Evolutionary conservation across 106 monocot species (phyloP), one percentile per base, ranked within the genome.

Genomic region (Agapanthus africanus): DNA sequence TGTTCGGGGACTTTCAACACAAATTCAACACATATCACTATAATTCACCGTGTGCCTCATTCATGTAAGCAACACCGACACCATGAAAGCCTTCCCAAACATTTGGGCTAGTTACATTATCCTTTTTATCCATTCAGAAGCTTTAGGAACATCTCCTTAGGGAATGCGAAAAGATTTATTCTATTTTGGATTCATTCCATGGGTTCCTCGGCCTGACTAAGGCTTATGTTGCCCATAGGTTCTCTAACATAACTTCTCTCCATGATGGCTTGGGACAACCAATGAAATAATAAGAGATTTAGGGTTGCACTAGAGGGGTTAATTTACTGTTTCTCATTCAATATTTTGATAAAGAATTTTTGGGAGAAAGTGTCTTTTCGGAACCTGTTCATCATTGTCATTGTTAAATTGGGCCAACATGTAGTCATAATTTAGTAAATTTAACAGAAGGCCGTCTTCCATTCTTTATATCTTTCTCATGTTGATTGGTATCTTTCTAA

Each of bases 401-500:
- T 40, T 40, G 39, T 40, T 40, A 40, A 40, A 40, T 40, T 40
- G 39, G 10, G 39, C 10, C 10, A 40, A 40, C 39, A 40, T 40
- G 39, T 40, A 6, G 4, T 40, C 39, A 6, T 40, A 40, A n/a
- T n/a, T n/a, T 40, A 10, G 39, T 40, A 6, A 10, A 6, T 40
- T 40, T 40, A 40, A 4, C 39, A 6, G 39, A 10, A 40, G 10
- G 10, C 39, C 10, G 39, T 40, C 39, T 6, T 40, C 39, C 39
- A 40, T 40, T 40, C 10, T 40, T 40, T 40, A 40, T 35, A n/a
- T 32, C 31, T 32, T 65, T 67, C 59, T 74, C 40, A 74, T 67
- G 4, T 70, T 65, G 37, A 4, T 27, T 77, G 34, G 39, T 25
- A 65, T 38, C 59, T 42, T 60, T 11, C 71, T 76, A 63, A 68